A percentile compares a stretch with the other conserved stretches of the same genome.
Evolutionary conservation across 2,329 filamentous ascomycete genomes (phyloP).

Genomic region (Fusarium equiseti): DNA sequence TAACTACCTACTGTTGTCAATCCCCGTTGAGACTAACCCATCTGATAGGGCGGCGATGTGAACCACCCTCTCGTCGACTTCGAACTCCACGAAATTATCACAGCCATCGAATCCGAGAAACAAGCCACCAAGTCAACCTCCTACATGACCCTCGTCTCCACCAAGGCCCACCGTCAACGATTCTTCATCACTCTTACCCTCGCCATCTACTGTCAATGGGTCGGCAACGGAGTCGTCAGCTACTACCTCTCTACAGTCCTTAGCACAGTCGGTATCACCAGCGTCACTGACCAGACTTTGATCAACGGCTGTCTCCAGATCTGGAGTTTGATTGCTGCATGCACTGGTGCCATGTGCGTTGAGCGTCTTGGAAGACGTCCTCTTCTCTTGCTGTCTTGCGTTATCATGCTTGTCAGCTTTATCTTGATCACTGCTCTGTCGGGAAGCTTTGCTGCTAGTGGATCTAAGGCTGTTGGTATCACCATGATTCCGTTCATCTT

Average conservation of each 20-base stretch:
- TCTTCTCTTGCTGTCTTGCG: conserved; percentile 18
- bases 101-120: conserved; percentile 22
- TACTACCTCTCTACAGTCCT: conserved; percentile 17
- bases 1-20: no score
- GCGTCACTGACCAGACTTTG: conserved; percentile 24
- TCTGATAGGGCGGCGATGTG: conserved; percentile 6
- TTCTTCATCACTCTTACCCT: conserved; percentile 18
- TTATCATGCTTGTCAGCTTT: conserved; percentile 19
- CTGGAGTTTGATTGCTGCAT: conserved; percentile 22
- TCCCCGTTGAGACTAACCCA: not conserved
- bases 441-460: conserved; percentile 8
- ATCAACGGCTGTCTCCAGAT: conserved; percentile 24
- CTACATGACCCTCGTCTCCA: conserved; percentile 8
- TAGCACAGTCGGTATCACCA: conserved; percentile 13
- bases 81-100: conserved; percentile 21
- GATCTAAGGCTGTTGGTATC: conserved; percentile 18
- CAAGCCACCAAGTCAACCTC: conserved; percentile 17
- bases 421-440: conserved; percentile 20
- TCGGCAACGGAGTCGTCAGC: conserved; percentile 24
- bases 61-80: conserved; percentile 20
- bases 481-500: conserved; percentile 26
- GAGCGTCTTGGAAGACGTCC: conserved; percentile 11
- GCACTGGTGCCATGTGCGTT: not conserved
- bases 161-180: conserved; percentile 13
- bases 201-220: conserved; percentile 23